Percentiles rank a stretch among this genome's conserved stretches.
phyloP scores from a whole-genome alignment of 1,139 yeast species.

The Magnusiomyces paraingens region DNA sequence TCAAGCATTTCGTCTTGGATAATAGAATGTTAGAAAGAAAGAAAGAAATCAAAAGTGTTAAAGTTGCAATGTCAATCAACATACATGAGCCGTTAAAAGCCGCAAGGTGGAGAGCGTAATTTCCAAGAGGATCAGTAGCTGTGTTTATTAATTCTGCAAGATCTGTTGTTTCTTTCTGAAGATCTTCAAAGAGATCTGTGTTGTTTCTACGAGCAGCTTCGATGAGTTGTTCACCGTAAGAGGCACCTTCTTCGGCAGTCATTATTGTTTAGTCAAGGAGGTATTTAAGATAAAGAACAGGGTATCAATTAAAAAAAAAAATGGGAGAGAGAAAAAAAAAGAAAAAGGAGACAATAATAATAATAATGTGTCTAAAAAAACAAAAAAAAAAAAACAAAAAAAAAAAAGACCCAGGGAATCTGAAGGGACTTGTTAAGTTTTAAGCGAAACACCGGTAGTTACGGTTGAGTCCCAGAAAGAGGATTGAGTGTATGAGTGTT shows the following conservation, averaged over 20 bases:
- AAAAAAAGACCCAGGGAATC: too few relatives aligned
- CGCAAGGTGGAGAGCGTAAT: conserved; percentile 76
- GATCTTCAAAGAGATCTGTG: conserved; percentile 58
- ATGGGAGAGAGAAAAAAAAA: not conserved
- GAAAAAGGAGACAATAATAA: not conserved
- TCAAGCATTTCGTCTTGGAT: conserved; percentile 60
- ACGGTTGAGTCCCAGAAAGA: too few relatives aligned
- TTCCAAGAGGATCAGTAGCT: conserved; percentile 73
- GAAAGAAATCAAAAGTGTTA: not conserved
- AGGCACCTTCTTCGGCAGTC: conserved; percentile 54
- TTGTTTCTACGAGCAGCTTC: conserved; percentile 90
- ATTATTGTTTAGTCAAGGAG: not conserved
- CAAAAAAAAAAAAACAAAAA: too few relatives aligned
- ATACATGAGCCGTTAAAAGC: conserved; percentile 69
- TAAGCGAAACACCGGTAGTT: too few relatives aligned
- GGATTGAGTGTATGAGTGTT: too few relatives aligned
- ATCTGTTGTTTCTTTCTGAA: conserved; percentile 43
- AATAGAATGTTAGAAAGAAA: not conserved
- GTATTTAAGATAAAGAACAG: not conserved
- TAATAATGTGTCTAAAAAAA: not conserved
- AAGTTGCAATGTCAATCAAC: conserved; percentile 8
- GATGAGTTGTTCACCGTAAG: conserved; percentile 68
- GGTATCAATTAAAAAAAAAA: too few relatives aligned
- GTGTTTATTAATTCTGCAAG: conserved; percentile 60
- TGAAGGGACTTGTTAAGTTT: too few relatives aligned